Evolutionary conservation across 2,329 filamentous ascomycete species (phyloP), one percentile per base, ranked within the genome.

Genomic region (Penicillium sp.): DNA sequence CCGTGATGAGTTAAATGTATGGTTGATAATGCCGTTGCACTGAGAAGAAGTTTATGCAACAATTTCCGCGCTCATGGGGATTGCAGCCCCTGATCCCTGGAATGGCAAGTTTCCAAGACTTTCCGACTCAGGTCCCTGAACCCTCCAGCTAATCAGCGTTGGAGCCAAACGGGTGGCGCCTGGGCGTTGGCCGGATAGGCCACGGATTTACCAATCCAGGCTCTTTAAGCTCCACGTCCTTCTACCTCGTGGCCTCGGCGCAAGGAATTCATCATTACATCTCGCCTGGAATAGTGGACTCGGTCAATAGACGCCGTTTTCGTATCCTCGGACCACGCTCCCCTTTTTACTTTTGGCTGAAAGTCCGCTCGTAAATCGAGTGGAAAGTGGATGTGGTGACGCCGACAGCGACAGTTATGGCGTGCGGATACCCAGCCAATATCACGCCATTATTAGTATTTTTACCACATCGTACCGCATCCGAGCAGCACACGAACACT

Each of bases 371-470:
- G 35, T 38, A 22, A 38, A 38, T 13, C 6, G 18, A 20, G 33
- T 36, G 33, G 33, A 27, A 28, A 28, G 27, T 9, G 27, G 9
- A 38, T 5, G 35, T 38, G 35, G 35, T 20, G 18, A 35, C n/a
- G 13, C 6, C n/a, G 8, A n/a, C n/a, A n/a, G 11, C 35, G 16
- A 20, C 35, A 20, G 16, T 2, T 11, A 16, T 8, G 35, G 35
- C 35, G 10, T 20, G 35, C 20, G 35, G 35, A 11, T 38, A 27
- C 33, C 25, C n/a, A 39, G 46, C 33, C 28, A 36, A 39, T 11
- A 56, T 54, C 51, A 56, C 54, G 51, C 51, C 51, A 56, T 56
- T 48, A 36, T 52, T 54, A 56, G 39, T 49, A 18, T 43, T 44
- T 33, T 56, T 43, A 56, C 25, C 50, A 41, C 50, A 57, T 53